phyloP scores from a whole-genome alignment of 306 rosid species.

The Cicer yamashitae region DNA sequence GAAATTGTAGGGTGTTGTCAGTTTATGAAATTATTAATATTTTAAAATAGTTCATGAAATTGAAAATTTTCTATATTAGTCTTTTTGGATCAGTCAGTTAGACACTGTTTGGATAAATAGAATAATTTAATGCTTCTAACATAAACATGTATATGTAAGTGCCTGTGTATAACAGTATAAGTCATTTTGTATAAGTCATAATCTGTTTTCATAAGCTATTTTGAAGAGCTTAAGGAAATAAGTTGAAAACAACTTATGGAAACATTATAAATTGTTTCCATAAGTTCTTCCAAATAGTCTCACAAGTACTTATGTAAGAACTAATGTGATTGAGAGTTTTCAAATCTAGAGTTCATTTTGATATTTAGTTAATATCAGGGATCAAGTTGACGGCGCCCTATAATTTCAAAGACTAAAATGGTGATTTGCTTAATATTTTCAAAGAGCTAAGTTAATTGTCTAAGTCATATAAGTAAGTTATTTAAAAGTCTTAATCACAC shows the following conservation, averaged over 20 bases:
- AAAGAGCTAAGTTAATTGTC: conserved; percentile 7
- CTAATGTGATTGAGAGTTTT: neutral
- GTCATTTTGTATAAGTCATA: too few species aligned
- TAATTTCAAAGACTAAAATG: neutral
- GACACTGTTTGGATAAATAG: too few species aligned
- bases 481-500: neutral
- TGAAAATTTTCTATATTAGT: neutral
- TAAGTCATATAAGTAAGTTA: conserved; percentile 2
- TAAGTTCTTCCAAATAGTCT: too few species aligned
- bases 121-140: too few species aligned
- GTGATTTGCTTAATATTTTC: neutral
- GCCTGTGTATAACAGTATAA: too few species aligned
- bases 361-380: neutral
- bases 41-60: neutral
- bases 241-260: too few species aligned
- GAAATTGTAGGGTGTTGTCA: neutral
- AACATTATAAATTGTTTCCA: too few species aligned
- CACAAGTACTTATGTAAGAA: neutral
- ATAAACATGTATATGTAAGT: too few species aligned
- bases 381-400: neutral
- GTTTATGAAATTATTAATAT: neutral
- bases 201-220: too few species aligned
- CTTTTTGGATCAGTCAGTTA: neutral
- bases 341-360: neutral
- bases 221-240: too few species aligned